These are phyloP conservation scores for Malus orientalis DNA, from an alignment of 306 rosid species.

Conservation along the genomic window DNA sequence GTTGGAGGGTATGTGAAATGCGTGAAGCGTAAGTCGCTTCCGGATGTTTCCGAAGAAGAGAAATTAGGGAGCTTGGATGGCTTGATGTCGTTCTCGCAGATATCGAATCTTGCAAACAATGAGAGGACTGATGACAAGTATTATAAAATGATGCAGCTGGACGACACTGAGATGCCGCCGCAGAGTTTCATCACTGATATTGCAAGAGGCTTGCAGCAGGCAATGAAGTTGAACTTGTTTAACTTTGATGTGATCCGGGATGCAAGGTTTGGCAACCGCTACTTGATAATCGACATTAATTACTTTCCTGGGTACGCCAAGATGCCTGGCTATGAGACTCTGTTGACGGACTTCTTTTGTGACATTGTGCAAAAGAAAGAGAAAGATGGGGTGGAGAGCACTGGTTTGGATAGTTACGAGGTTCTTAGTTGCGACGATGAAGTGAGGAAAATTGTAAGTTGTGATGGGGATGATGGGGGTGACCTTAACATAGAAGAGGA, in stretches of 20 bases:
- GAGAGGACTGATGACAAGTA: conserved; percentile 58
- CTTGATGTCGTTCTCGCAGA: conserved; percentile 68
- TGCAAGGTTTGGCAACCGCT: conserved; percentile 58
- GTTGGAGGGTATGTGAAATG: conserved; percentile 66
- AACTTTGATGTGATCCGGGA: conserved; percentile 88
- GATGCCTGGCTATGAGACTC: conserved; percentile 80
- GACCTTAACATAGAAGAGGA: conserved; percentile 29
- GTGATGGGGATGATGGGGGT: conserved; percentile 33
- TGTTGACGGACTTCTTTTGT: conserved; percentile 74
- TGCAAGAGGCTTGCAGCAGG: conserved; percentile 56
- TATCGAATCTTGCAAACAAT: conserved; percentile 55
- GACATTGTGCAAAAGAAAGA: conserved; percentile 43
- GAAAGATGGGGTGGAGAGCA: conserved; percentile 6
- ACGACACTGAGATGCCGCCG: conserved; percentile 81
- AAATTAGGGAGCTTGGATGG: conserved; percentile 45
- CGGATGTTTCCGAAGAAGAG: conserved; percentile 77
- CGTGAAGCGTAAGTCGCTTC: conserved; percentile 82
- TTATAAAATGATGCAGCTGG: conserved; percentile 68
- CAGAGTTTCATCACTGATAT: conserved; percentile 47
- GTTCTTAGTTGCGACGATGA: conserved; percentile 25
- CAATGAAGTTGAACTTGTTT: conserved; percentile 60
- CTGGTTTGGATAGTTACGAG: conserved; percentile 24
- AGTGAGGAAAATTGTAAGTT: conserved; percentile 21
- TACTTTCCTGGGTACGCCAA: conserved; percentile 97
- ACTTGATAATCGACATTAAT: conserved; percentile 80